Conservation (phyloP, 805 yeast genomes). For the Nakazawaea siamensis region DNA sequence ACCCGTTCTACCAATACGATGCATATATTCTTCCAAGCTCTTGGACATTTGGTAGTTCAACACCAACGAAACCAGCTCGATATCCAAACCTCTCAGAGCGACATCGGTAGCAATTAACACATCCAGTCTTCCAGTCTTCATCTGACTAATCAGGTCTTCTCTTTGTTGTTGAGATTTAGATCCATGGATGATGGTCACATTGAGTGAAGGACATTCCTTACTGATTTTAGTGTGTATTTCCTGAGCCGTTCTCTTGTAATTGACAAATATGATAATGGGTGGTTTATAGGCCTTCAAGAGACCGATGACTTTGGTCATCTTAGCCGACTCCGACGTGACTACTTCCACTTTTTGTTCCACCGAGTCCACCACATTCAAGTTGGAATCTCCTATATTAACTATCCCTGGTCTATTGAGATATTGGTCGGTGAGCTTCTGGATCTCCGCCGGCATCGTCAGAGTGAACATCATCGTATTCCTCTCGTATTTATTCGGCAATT, state of each 20-base stretch:
- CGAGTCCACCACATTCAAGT: constrained; percentile 27
- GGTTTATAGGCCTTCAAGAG: constrained; percentile 33
- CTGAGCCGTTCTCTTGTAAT: constrained; percentile 70
- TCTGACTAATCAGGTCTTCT: constrained; percentile 61
- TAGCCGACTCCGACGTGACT: constrained; percentile 31
- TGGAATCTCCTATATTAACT: constrained; percentile 52
- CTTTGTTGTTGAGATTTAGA: constrained; percentile 79
- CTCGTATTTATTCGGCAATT: constrained; percentile 34
- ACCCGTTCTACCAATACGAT: constrained; percentile 94
- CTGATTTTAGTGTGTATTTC: constrained; percentile 43
- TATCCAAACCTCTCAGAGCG: constrained; percentile 93
- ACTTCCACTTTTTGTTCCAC: constrained; percentile 65
- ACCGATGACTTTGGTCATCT: constrained; percentile 33
- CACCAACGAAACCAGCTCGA: constrained; percentile 79
- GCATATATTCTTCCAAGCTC: constrained; percentile 76
- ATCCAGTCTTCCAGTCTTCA: constrained; percentile 47
- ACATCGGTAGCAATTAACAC: constrained; percentile 87
- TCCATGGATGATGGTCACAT: constrained; percentile 71
- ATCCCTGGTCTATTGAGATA: constrained; percentile 57
- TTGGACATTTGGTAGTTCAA: constrained; percentile 80
- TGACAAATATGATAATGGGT: constrained; percentile 75
- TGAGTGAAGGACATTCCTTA: constrained; percentile 28
- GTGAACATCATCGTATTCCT: constrained; percentile 85
- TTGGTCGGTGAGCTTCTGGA: constrained; percentile 56
- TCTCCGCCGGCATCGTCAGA: constrained; percentile 79